Conservation (phyloP, 2,329 filamentous ascomycete species). For the Sclerotinia borealis region DNA sequence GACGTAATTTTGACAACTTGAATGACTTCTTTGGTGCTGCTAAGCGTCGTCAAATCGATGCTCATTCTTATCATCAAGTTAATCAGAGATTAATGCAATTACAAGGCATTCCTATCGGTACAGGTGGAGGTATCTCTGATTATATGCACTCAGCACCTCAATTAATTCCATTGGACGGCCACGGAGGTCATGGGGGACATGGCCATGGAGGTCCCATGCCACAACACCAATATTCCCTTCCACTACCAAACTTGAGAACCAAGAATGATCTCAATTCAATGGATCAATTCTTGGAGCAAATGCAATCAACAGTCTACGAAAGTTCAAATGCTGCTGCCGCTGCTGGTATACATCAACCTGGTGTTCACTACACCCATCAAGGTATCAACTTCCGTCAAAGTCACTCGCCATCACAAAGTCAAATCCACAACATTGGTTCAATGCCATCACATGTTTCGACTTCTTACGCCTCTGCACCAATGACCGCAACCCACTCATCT, state of each 20-base stretch:
- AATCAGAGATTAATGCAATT: constrained; percentile 81
- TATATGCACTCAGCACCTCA: constrained; percentile 49
- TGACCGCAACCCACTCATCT: constrained; percentile 56
- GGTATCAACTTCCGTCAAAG: constrained; percentile 52
- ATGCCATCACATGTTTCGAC: constrained; percentile 32
- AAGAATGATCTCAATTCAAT: constrained; percentile 93
- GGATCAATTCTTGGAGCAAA: constrained; percentile 90
- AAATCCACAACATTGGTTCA: constrained; percentile 24
- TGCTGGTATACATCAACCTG: constrained; percentile 70
- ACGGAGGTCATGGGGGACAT: constrained; percentile 39
- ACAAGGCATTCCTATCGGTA: constrained; percentile 60
- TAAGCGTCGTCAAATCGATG: constrained; percentile 87
- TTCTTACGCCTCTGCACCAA: constrained; percentile 46
- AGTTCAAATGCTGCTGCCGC: constrained; percentile 76
- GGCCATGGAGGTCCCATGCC: constrained; percentile 46
- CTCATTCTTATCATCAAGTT: constrained; percentile 83
- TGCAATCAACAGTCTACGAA: constrained; percentile 94
- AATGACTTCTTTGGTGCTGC: constrained; percentile 92
- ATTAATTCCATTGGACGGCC: constrained; percentile 49
- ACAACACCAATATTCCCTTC: constrained; percentile 77
- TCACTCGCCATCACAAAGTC: constrained; percentile 43
- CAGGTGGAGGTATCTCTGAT: constrained; percentile 45
- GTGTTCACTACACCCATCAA: constrained; percentile 56
- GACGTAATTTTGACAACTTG: constrained; percentile 75
- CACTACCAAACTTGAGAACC: constrained; percentile 81